Evolutionary conservation across 768 basidiomycete genomes (phyloP), one percentile per base, ranked within the genome.

Genomic region (Termitomyces sp.): DNA sequence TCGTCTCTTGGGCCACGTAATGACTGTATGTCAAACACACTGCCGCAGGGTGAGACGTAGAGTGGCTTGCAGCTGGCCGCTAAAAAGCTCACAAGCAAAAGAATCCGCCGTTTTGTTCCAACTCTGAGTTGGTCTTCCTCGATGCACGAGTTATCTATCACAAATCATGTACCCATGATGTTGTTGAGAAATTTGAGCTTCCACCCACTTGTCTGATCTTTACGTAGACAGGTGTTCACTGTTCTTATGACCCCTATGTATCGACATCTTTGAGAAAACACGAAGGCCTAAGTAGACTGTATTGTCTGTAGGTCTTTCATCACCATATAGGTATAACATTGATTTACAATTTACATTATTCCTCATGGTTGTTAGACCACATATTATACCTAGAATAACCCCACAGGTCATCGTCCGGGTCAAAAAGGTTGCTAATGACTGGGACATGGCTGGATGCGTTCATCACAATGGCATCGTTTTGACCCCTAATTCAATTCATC

Each of bases 1-100:
- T 41, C 28, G 28, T 28, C 58, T 62, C 17, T 46, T 60, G 9
- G 62, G 64, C 12, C 64, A 60, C 21, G 63, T 64, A 1, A 62
- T 61, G 10, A 53, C 51, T 17, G 63, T 62, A 14, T 60, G n/a
- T n/a, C n/a, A n/a, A n/a, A n/a, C n/a, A n/a, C n/a, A n/a, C n/a
- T n/a, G 5, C 5, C 2, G 41, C 21, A 47, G 34, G n/a, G n/a
- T n/a, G n/a, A n/a, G n/a, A n/a, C n/a, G n/a, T n/a, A n/a, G n/a
- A 12, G 45, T 26, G 37, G 6, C 40, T 51, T 5, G 61, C 54
- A 59, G 53, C 21, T 67, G 64, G 64, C 58, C 55, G 2, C 55
- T 53, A 1, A 43, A 41, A 19, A 28, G 21, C 0, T 19, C 44
- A 17, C 60, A 59, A 15, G 21, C 52, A 3, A 7, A 34, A 11